A percentile compares a stretch with the other conserved stretches of the same genome.
Conservation (phyloP, 495 filamentous ascomycete species). For the Lophiotrema nucula region DNA sequence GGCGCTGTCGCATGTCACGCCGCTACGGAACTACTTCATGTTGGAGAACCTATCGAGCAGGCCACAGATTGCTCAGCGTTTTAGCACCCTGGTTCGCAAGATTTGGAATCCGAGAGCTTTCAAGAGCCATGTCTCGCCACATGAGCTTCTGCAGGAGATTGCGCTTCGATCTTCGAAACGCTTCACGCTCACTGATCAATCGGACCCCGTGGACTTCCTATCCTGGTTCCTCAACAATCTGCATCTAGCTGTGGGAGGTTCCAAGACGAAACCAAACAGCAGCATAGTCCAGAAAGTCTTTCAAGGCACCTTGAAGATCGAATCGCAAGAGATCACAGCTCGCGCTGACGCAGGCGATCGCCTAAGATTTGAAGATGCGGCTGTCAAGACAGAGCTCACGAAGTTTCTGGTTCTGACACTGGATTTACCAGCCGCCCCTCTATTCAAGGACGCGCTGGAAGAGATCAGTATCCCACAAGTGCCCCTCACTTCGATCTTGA, state of each 20-base stretch:
- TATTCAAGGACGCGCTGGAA: constrained; percentile 92
- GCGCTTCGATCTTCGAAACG: constrained; percentile 85
- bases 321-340: constrained; percentile 91
- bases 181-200: constrained; percentile 87
- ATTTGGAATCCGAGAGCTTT: constrained; percentile 98
- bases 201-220: constrained; percentile 93
- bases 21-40: constrained; percentile 90
- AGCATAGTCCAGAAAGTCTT: constrained; percentile 88
- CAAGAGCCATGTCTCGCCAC: constrained; percentile 93
- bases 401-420: constrained; percentile 89
- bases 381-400: constrained; percentile 70
- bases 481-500: constrained; percentile 80
- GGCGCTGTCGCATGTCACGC: constrained; percentile 82
- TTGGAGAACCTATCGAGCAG: constrained; percentile 68
- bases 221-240: constrained; percentile 97
- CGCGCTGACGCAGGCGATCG: constrained; percentile 84
- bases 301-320: constrained; percentile 86
- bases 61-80: constrained; percentile 68
- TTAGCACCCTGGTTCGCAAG: constrained; percentile 89
- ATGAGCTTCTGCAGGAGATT: constrained; percentile 95
- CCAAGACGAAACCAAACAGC: constrained; percentile 75
- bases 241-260: constrained; percentile 86
- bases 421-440: constrained; percentile 84
- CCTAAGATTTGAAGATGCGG: constrained; percentile 89
- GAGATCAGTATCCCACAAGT: constrained; percentile 97